These are phyloP conservation scores for Aspergillus puulaauensis DNA, from an alignment of 2,329 filamentous ascomycete species.

Conservation along the genomic window DNA sequence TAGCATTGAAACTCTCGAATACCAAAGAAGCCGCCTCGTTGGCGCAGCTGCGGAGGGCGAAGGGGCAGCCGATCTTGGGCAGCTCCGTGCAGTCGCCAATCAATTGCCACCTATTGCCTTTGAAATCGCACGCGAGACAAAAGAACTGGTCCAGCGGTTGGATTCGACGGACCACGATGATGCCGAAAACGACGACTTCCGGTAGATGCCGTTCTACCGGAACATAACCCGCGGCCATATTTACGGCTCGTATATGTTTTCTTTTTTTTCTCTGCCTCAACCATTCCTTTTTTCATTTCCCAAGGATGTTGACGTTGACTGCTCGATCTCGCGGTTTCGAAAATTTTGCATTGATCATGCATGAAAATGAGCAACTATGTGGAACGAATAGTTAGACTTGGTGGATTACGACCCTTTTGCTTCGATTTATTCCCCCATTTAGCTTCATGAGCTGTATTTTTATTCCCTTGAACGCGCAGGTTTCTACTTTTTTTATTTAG, in stretches of 20 bases:
- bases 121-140: constrained; percentile 77
- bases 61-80: constrained; percentile 55
- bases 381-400: constrained; percentile 24
- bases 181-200: constrained; percentile 41
- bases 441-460: constrained; percentile 18
- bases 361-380: constrained; percentile 28
- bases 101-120: constrained; percentile 82
- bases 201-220: constrained; percentile 21
- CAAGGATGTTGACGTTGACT: constrained; percentile 8
- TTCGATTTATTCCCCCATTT: constrained; percentile 18
- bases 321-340: constrained; percentile 12
- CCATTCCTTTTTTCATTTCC: constrained; percentile 5
- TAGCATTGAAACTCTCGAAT: constrained; percentile 50
- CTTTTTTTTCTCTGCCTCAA: constrained; percentile 7
- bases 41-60: constrained; percentile 63
- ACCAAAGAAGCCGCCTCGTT: constrained; percentile 65
- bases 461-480: constrained; percentile 1
- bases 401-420: constrained; percentile 19
- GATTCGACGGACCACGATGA: constrained; percentile 39
- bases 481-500: constrained; percentile 11
- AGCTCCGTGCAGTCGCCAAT: constrained; percentile 60
- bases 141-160: constrained; percentile 63
- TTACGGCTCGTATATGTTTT: constrained; percentile 6
- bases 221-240: background rate
- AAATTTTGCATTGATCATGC: constrained; percentile 22